phyloP scores from a whole-genome alignment of 306 rosid species.

The Myrica gale region DNA sequence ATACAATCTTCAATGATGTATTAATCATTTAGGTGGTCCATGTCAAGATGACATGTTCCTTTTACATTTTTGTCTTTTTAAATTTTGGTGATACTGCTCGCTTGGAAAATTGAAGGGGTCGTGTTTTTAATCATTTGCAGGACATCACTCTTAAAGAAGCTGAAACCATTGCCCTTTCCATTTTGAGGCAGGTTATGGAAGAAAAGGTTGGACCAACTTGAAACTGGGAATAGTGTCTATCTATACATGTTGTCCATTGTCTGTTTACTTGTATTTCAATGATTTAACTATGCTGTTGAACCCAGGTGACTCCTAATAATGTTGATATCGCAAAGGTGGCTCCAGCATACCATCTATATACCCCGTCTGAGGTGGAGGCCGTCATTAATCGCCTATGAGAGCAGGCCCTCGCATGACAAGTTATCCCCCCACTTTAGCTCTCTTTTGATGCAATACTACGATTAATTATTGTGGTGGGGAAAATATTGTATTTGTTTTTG shows the following conservation, averaged over 20 bases:
- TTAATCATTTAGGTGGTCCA: neutral
- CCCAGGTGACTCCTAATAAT: constrained; percentile 88
- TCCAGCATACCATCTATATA: constrained; percentile 78
- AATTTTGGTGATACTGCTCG: neutral
- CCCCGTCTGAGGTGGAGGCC: constrained; percentile 88
- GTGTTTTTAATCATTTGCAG: constrained; percentile 39
- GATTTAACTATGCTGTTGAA: constrained; percentile 9
- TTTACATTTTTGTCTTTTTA: neutral
- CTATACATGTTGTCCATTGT: neutral
- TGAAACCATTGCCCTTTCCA: constrained; percentile 91
- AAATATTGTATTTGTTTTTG: constrained; percentile 21
- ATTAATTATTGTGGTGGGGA: constrained; percentile 5
- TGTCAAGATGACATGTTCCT: neutral
- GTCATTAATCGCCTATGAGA: constrained; percentile 81
- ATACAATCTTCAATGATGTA: neutral
- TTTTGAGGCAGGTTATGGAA: constrained; percentile 99
- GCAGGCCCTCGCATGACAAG: neutral
- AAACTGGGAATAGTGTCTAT: constrained; percentile 2
- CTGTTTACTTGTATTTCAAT: neutral
- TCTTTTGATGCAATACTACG: constrained; percentile 4
- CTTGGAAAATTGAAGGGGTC: constrained; percentile 13
- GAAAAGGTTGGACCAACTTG: constrained; percentile 66
- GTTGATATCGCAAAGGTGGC: constrained; percentile 96
- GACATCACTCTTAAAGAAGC: constrained; percentile 93
- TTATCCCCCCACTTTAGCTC: neutral